These are phyloP conservation scores for Cajanus cajan DNA, from an alignment of 306 rosid genomes.

Conservation along the genomic window DNA sequence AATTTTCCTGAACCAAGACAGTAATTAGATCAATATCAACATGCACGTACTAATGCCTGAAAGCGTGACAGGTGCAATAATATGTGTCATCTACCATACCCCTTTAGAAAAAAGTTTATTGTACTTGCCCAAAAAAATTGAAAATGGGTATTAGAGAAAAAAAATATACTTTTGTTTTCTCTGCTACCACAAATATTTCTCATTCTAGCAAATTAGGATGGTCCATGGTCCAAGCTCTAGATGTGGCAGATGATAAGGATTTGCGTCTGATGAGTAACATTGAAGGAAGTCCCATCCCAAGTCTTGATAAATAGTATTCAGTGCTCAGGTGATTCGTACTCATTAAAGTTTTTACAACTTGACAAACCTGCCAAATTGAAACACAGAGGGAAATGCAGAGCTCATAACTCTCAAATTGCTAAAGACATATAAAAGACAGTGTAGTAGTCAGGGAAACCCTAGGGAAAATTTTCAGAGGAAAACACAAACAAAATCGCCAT, in stretches of 20 bases:
- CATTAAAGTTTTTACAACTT: constrained; percentile 34
- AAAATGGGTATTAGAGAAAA: constrained; percentile 20
- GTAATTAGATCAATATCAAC: background rate
- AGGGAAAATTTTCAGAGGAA: background rate
- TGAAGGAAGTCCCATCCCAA: constrained; percentile 11
- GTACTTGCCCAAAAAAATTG: background rate
- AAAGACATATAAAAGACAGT: background rate
- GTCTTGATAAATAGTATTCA: background rate
- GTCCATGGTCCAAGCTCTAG: constrained; percentile 24
- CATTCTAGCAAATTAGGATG: background rate
- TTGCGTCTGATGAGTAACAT: constrained; percentile 31
- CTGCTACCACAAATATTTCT: background rate
- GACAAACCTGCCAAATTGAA: constrained; percentile 34
- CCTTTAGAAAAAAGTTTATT: background rate
- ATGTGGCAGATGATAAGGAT: constrained; percentile 11
- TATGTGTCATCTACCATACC: background rate
- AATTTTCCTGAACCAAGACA: constrained; percentile 12
- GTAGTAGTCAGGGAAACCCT: background rate
- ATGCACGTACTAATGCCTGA: background rate
- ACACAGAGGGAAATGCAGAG: background rate
- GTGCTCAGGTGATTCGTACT: constrained; percentile 21
- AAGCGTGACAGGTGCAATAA: background rate
- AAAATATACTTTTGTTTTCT: background rate
- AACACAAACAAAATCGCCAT: constrained; percentile 34
- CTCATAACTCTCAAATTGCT: constrained; percentile 21